A percentile compares a stretch with the other conserved stretches of the same genome.
Conservation (phyloP, 176 grass and related monocot species). For the Carex parvula region DNA sequence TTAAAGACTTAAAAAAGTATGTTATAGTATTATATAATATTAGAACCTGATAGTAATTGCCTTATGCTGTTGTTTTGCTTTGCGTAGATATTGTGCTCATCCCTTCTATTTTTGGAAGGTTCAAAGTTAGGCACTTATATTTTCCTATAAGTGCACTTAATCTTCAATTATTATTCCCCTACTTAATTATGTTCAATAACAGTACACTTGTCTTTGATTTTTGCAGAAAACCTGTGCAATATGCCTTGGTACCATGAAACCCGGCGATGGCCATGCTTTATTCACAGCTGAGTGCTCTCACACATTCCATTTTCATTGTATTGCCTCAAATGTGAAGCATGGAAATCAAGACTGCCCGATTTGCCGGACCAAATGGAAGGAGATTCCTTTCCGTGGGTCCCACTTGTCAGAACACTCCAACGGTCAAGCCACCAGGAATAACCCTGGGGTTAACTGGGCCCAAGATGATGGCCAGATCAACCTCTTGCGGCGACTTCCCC, state of each 20-base stretch:
- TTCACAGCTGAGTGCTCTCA: slow-evolving; percentile 88
- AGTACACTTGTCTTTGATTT: background rate
- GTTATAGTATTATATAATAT: background rate
- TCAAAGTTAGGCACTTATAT: background rate
- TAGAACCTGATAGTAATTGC: background rate
- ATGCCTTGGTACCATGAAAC: slow-evolving; percentile 77
- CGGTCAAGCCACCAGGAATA: slow-evolving; percentile 40
- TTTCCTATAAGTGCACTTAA: background rate
- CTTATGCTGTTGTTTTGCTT: background rate
- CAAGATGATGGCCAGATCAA: slow-evolving; percentile 54
- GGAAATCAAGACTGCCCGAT: slow-evolving; percentile 66
- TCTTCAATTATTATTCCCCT: background rate
- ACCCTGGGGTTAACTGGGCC: slow-evolving; percentile 40
- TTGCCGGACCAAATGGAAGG: slow-evolving; percentile 75
- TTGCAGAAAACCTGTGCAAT: slow-evolving; percentile 83
- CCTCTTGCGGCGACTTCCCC: slow-evolving; percentile 58
- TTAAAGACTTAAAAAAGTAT: background rate
- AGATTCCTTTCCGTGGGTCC: slow-evolving; percentile 55
- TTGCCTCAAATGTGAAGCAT: slow-evolving; percentile 80
- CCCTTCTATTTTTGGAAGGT: background rate
- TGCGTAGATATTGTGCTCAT: background rate
- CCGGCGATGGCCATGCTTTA: slow-evolving; percentile 72
- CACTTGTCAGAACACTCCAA: slow-evolving; percentile 34
- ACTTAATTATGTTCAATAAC: background rate
- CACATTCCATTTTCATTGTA: slow-evolving; percentile 85